These are phyloP conservation scores for Suillus bovinus DNA, from an alignment of 768 basidiomycete species.

Conservation along the genomic window DNA sequence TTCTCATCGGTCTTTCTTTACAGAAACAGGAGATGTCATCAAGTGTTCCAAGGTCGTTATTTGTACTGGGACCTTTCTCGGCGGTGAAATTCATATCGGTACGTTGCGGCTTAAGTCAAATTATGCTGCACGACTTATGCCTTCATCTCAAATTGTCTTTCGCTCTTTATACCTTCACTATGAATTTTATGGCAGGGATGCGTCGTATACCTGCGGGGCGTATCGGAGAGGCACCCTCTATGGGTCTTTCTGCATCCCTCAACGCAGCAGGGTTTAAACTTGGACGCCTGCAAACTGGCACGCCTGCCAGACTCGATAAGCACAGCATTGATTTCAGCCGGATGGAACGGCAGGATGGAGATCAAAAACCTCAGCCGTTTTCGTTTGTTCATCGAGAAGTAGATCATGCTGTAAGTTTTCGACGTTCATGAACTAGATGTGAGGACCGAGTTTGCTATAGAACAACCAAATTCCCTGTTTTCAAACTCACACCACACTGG, in stretches of 20 bases:
- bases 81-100: constrained; percentile 92
- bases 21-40: constrained; percentile 76
- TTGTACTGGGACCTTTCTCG: constrained; percentile 90
- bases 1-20: constrained; percentile 6
- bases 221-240: constrained; percentile 67
- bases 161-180: not conserved
- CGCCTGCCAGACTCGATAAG: constrained; percentile 76
- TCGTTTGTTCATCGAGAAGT: constrained; percentile 71
- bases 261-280: constrained; percentile 76
- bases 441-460: constrained; percentile 37
- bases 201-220: constrained; percentile 79
- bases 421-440: not conserved
- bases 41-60: constrained; percentile 81
- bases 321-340: constrained; percentile 68
- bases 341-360: constrained; percentile 66
- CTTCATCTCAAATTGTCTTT: not conserved
- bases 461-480: constrained; percentile 73
- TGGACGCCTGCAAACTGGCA: constrained; percentile 83
- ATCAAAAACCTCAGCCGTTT: constrained; percentile 66
- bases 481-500: constrained; percentile 69
- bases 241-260: constrained; percentile 77
- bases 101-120: constrained; percentile 8
- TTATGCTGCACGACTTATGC: constrained; percentile 1
- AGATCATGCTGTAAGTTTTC: constrained; percentile 59
- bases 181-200: constrained; percentile 44